Base-by-base conservation (phyloP, 768 basidiomycete genomes). In the Lactarius tabidus region DNA sequence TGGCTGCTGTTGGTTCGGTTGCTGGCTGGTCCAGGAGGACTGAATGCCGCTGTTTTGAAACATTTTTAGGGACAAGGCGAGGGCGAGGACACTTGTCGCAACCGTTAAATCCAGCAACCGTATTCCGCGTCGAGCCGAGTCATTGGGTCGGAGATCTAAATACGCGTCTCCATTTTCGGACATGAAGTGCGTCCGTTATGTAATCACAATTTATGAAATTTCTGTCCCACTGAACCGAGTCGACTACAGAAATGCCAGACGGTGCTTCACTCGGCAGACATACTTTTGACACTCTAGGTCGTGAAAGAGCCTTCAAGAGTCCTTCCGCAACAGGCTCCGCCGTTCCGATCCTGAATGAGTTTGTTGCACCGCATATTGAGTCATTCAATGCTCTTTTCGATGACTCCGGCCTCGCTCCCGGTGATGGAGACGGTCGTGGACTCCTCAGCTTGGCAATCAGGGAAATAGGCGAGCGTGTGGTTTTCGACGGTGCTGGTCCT, bases 361-460 rank as follows among this genome's bases (percentile, higher is more conserved):
- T 98, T 71, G 93, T 98, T 60, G 79, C 85, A 28, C 96, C 97
- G 7, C 95, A 98, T 74, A 85, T 98, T 67, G 91, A 98, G 75
- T 94, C 92, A 43, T 98, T 99, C 82, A 96, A 98, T 76, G 88
- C 93, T 18, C 83, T 99, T 31, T 95, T 98, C 75, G 95, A 98
- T 72, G 94, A 96, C 74, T 88, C 90, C 60, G 90, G 90, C n/a
- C 74, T 91, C 61, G 85, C 88, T 63, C 73, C 81, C 53, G 88
- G 89, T 12, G 87, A 88, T 70, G 87, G 87, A 17, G 85, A 92
- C 62, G 91, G 91, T 1, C 81, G 82, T 38, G 97, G 97, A 0
- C 75, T 98, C 12, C 74, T 99, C 9, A 85, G 85, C 57, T 77
- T 93, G 2, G 92, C 85, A 9, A 72, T 98, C 15, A 84, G 88